These are phyloP conservation scores for Xylariaceae sp. DNA, from an alignment of 2,329 filamentous ascomycete genomes.

Conservation along the genomic window DNA sequence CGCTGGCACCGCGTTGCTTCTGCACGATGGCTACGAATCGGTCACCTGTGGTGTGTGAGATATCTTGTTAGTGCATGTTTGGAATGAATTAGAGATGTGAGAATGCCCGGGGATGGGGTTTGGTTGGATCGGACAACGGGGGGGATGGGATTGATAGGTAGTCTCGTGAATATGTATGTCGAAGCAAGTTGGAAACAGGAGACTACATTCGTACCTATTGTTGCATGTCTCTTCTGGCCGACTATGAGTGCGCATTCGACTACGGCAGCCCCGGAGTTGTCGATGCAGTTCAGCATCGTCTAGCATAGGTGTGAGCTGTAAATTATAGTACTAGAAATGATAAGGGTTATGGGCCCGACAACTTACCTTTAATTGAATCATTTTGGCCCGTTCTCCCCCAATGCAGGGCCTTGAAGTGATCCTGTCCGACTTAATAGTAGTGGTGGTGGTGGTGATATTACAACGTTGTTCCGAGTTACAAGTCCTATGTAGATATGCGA, in stretches of 20 bases:
- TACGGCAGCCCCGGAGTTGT: constrained; percentile 97
- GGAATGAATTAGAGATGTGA: not conserved
- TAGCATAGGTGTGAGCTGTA: constrained; percentile 45
- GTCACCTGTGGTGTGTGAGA: constrained; percentile 69
- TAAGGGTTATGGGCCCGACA: not conserved
- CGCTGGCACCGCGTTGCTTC: constrained; percentile 84
- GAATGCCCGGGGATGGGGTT: not conserved
- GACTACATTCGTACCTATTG: constrained; percentile 84
- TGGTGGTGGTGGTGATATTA: constrained; percentile 6
- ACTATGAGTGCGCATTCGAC: constrained; percentile 96
- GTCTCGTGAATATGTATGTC: too few relatives aligned
- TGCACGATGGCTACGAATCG: constrained; percentile 97
- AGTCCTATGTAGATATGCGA: constrained; percentile 6
- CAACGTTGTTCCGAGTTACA: too few relatives aligned
- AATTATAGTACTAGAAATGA: not conserved
- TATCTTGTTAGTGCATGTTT: not conserved
- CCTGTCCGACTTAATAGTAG: not conserved
- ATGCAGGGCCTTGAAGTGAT: constrained; percentile 22
- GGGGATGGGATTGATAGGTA: not conserved
- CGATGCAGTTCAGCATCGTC: constrained; percentile 99
- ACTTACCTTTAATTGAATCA: constrained; percentile 88
- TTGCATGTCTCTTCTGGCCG: constrained; percentile 85
- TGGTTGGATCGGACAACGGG: not conserved
- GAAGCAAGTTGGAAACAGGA: too few relatives aligned
- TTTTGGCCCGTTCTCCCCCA: constrained; percentile 55